Evolutionary conservation across 2,329 filamentous ascomycete species (phyloP).

Genomic region (Colletotrichum destructivum): DNA sequence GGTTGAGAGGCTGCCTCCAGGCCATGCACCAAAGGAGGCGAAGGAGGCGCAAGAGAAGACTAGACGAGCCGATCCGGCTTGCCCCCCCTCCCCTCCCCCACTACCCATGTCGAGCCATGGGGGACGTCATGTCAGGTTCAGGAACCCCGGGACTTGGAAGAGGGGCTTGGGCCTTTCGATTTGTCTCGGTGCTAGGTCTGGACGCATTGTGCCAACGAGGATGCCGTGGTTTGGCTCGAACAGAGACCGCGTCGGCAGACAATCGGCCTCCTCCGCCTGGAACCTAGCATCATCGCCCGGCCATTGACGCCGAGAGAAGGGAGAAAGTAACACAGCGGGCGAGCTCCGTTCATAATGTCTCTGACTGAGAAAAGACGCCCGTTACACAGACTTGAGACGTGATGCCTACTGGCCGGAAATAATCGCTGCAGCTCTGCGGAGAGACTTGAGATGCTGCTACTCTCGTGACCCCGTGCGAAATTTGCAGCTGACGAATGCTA

Average conservation of each 20-base stretch:
- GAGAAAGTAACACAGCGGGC: constrained; percentile 20
- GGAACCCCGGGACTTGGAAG: neutral
- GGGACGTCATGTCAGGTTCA: constrained; percentile 1
- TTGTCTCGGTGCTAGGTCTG: neutral
- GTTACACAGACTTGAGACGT: constrained; percentile 32
- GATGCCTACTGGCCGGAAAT: constrained; percentile 14
- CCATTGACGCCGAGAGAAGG: constrained; percentile 4
- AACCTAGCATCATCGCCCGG: constrained; percentile 16
- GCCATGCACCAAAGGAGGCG: constrained; percentile 32
- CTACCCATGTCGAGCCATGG: constrained; percentile 6
- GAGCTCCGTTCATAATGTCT: constrained; percentile 23
- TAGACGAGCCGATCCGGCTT: constrained; percentile 37
- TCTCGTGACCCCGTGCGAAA: constrained; percentile 29
- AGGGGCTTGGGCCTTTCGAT: constrained; percentile 2
- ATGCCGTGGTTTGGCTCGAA: constrained; percentile 16
- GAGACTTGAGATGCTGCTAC: constrained; percentile 37
- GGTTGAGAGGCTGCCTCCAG: constrained; percentile 7
- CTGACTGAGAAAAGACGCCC: constrained; percentile 1
- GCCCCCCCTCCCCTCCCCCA: constrained; percentile 6
- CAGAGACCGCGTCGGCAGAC: constrained; percentile 15
- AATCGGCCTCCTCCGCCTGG: constrained; percentile 24
- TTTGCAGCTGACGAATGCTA: neutral
- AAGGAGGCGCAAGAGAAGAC: constrained; percentile 26
- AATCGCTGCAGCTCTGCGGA: constrained; percentile 27
- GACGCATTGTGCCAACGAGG: constrained; percentile 23